Conservation (phyloP, 257 asterid species). For the Petrea volubilis region DNA sequence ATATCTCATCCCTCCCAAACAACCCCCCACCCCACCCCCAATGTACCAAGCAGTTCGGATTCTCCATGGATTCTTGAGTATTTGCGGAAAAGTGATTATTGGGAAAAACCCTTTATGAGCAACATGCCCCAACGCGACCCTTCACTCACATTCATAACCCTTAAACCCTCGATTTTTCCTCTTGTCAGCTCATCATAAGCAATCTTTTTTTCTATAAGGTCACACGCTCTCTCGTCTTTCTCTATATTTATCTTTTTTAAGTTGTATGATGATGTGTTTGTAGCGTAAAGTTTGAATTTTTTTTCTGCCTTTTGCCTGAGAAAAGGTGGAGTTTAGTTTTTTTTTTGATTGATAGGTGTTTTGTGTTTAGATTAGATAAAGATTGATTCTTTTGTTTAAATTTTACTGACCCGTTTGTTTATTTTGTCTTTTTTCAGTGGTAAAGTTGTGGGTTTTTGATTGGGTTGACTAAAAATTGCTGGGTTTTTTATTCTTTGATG, state of each 20-base stretch:
- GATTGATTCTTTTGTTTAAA: conserved; percentile 1
- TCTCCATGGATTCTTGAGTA: neutral
- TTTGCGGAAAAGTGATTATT: neutral
- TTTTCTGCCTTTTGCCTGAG: conserved; percentile 11
- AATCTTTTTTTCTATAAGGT: conserved; percentile 8
- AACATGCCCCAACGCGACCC: too few species aligned
- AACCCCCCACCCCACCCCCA: neutral
- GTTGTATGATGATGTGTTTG: neutral
- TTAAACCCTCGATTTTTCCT: neutral
- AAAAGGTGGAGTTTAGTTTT: conserved; percentile 8
- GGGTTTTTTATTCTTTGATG: neutral
- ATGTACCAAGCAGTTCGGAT: too few species aligned
- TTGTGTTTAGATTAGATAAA: conserved; percentile 5
- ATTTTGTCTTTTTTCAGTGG: conserved; percentile 13
- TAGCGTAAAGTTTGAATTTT: conserved; percentile 14
- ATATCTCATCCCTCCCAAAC: neutral
- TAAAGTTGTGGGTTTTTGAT: conserved; percentile 16
- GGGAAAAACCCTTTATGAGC: neutral
- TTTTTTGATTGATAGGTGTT: neutral
- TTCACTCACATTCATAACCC: too few species aligned
- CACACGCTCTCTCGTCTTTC: neutral
- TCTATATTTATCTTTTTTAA: neutral
- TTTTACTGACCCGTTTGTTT: conserved; percentile 14
- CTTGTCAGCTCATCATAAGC: neutral
- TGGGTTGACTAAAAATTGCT: conserved; percentile 12